Base-by-base conservation (phyloP, 2,329 filamentous ascomycete species). In the Sarocladium strictum region DNA sequence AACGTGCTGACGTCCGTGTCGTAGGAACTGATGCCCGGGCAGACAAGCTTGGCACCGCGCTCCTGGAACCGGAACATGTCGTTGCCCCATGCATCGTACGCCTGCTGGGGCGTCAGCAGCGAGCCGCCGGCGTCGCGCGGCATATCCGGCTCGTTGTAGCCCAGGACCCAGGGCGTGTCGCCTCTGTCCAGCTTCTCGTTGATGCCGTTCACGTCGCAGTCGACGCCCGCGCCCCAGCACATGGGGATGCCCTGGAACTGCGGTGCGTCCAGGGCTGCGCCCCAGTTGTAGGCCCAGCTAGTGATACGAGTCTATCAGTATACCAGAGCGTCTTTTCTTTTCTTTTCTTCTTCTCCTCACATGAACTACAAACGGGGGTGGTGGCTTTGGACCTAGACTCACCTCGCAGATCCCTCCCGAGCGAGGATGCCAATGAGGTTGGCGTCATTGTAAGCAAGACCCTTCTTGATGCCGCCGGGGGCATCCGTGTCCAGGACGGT, bases 281-380 rank as follows among this genome's bases (percentile, higher is more conserved):
- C 45, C 45, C 45, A 50, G 45, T 50, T 50, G 45, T 50, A 50
- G 9, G 45, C 45, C 45, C 45, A 50, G 24, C 45, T 50, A 50
- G 6, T 23, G 10, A 41, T 17, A 19, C 37, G 19, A n/a, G n/a
- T n/a, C n/a, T n/a, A n/a, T n/a, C n/a, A n/a, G n/a, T n/a, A n/a
- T n/a, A n/a, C n/a, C n/a, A n/a, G n/a, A n/a, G n/a, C n/a, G n/a
- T n/a, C n/a, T n/a, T n/a, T n/a, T n/a, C n/a, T n/a, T n/a, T n/a
- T n/a, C n/a, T n/a, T n/a, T n/a, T n/a, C n/a, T n/a, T n/a, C n/a
- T n/a, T n/a, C n/a, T n/a, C n/a, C n/a, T n/a, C n/a, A n/a, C n/a
- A n/a, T n/a, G n/a, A n/a, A n/a, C n/a, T n/a, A n/a, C n/a, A n/a
- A n/a, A 45, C 9, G 11, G 6, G 40, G 7, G 24, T 21, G 40